Evolutionary conservation across 2,329 filamentous ascomycete species (phyloP).

Genomic region (Cordyceps sp.): DNA sequence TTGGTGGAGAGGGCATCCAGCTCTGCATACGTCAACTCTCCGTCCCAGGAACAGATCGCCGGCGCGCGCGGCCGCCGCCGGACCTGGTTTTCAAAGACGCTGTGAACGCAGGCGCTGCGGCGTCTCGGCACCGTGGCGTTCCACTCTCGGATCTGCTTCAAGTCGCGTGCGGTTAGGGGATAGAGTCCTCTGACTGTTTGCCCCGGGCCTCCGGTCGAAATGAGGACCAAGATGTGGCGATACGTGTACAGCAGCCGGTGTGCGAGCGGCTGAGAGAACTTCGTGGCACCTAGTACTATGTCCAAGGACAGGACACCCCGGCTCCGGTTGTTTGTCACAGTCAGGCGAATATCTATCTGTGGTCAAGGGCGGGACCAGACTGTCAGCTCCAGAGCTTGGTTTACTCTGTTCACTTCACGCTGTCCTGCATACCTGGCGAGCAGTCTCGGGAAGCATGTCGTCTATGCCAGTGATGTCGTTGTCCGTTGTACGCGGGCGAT

Average conservation of each 20-base stretch:
- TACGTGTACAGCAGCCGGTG: background rate
- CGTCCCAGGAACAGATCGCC: slow-evolving; percentile 5
- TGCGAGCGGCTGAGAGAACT: background rate
- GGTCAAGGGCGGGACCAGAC: background rate
- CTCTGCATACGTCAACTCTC: background rate
- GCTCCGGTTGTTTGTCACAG: background rate
- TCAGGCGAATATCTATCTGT: background rate
- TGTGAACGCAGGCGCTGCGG: background rate
- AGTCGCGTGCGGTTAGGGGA: background rate
- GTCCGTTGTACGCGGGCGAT: background rate
- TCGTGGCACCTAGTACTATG: background rate
- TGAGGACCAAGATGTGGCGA: background rate
- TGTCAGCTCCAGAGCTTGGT: background rate
- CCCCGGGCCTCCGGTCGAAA: background rate
- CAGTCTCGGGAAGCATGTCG: background rate
- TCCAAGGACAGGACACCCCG: background rate
- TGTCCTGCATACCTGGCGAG: background rate
- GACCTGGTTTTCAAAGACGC: background rate
- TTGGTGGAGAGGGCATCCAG: background rate
- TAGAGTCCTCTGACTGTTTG: background rate
- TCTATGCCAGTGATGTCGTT: background rate
- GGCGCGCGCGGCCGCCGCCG: background rate
- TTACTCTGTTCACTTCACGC: background rate
- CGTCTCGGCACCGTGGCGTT: background rate
- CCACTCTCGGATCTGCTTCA: background rate